Evolutionary conservation across 768 basidiomycete genomes (phyloP), one percentile per base, ranked within the genome.

Genomic region (Coprinellus aureogranulatus): DNA sequence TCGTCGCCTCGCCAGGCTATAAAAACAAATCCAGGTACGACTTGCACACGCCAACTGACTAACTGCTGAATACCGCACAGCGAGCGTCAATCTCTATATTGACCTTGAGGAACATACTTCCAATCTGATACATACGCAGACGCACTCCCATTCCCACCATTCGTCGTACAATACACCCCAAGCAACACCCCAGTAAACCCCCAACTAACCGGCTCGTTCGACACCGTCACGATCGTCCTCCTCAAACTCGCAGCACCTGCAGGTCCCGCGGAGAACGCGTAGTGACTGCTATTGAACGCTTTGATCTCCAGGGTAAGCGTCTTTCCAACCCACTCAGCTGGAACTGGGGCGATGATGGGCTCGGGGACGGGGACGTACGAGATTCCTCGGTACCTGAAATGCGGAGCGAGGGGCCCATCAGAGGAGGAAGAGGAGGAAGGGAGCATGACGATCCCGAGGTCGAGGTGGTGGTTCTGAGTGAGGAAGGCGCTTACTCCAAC

Each of bases 401-500:
- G 59, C 18, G 62, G 62, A 3, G 20, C 49, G 9, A 63, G 26
- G 22, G 22, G 26, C 12, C 57, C 57, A n/a, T 37, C 42, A 12
- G 25, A n/a, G n/a, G 34, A 34, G 34, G 6, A 6, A 34, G 34
- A 6, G 14, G 14, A 4, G n/a, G 5, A n/a, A 12, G 56, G 60
- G 27, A 61, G 60, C 47, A 57, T 39, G 10, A 64, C 62, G 23
- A 64, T 52, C 3, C 62, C 62, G 53, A 64, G 42, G 52, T 64
- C 60, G 22, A 54, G 47, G 22, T 64, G 62, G 52, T 64, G 60
- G 22, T 59, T 59, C 53, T 69, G 70, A 1, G 67, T 67, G 5
- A 72, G 59, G 65, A 73, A 73, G 8, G 70, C 64, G 14, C 66
- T 67, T 1, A 72, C 59, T 1, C 71, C 71, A 10, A 66, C 69